Percentiles rank a stretch among this genome's conserved stretches.
Evolutionary conservation across 139 green algal genomes (phyloP).

Genomic region (Edaphochlamys debaryana): DNA sequence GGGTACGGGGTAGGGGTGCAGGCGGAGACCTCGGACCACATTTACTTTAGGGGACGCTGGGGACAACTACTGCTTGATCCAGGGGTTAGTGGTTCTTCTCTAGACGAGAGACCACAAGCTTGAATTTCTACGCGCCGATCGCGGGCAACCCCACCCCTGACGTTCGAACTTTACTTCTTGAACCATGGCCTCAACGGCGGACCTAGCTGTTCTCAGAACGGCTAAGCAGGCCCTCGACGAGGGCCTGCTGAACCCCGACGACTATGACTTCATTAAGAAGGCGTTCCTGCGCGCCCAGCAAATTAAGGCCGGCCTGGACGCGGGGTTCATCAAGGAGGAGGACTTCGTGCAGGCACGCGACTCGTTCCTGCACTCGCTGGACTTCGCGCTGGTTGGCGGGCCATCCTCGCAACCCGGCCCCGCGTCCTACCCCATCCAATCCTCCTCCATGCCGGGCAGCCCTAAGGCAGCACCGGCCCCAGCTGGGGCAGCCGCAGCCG

Average conservation of each 20-base stretch:
- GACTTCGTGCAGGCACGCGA: constrained; percentile 76
- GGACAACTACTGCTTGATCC: too few species aligned
- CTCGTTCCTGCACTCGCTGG: constrained; percentile 77
- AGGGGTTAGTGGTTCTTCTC: too few species aligned
- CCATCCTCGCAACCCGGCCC: not conserved
- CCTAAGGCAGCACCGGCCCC: not conserved
- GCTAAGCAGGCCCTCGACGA: constrained; percentile 83
- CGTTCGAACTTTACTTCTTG: too few species aligned
- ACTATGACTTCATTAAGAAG: constrained; percentile 83
- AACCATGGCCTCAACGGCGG: constrained; percentile 43
- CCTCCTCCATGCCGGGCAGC: not conserved
- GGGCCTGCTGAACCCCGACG: constrained; percentile 73
- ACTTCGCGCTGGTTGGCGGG: constrained; percentile 49
- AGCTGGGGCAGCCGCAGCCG: too few species aligned
- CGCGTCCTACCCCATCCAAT: not conserved
- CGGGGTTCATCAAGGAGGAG: constrained; percentile 78
- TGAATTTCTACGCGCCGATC: too few species aligned
- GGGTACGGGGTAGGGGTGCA: too few species aligned
- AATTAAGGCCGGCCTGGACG: constrained; percentile 82
- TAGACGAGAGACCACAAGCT: too few species aligned
- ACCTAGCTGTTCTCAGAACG: constrained; percentile 64
- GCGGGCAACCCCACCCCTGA: too few species aligned
- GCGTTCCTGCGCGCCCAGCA: constrained; percentile 86
- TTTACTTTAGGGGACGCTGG: too few species aligned
- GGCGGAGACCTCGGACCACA: too few species aligned